These are phyloP conservation scores for Penstemon newberryi DNA, from an alignment of 257 asterid genomes.

Conservation along the genomic window DNA sequence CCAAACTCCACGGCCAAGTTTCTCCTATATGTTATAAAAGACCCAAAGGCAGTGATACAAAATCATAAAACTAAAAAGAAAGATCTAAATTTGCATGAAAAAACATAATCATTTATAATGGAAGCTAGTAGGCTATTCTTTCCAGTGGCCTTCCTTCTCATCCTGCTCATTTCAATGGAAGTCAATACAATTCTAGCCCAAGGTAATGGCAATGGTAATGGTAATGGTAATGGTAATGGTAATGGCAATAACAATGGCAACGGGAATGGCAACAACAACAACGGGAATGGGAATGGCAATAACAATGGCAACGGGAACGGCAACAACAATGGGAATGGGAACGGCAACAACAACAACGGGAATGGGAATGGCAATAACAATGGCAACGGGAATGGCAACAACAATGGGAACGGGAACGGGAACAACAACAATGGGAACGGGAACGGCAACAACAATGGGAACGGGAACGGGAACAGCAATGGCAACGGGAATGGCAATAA, in stretches of 20 bases:
- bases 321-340: slow-evolving; percentile 11
- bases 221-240: slow-evolving; percentile 20
- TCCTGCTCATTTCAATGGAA: slow-evolving; percentile 44
- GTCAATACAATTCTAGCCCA: slow-evolving; percentile 43
- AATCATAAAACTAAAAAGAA: neutral
- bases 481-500: slow-evolving; percentile 8
- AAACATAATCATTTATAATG: slow-evolving; percentile 30
- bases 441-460: neutral
- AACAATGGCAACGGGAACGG: slow-evolving; percentile 8
- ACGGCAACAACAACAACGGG: slow-evolving; percentile 17
- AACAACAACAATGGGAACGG: slow-evolving; percentile 11
- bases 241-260: neutral
- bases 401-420: slow-evolving; percentile 9
- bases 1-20: slow-evolving; percentile 30
- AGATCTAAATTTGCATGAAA: neutral
- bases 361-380: slow-evolving; percentile 17
- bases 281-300: slow-evolving; percentile 5
- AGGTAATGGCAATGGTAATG: slow-evolving; percentile 30
- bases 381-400: slow-evolving; percentile 12
- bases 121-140: slow-evolving; percentile 39
- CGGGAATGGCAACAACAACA: neutral
- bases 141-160: slow-evolving; percentile 29
- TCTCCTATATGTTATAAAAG: slow-evolving; percentile 27
- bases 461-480: neutral
- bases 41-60: neutral